These are phyloP conservation scores for Cytospora chrysosperma DNA, from an alignment of 2,329 filamentous ascomycete species.

Conservation along the genomic window DNA sequence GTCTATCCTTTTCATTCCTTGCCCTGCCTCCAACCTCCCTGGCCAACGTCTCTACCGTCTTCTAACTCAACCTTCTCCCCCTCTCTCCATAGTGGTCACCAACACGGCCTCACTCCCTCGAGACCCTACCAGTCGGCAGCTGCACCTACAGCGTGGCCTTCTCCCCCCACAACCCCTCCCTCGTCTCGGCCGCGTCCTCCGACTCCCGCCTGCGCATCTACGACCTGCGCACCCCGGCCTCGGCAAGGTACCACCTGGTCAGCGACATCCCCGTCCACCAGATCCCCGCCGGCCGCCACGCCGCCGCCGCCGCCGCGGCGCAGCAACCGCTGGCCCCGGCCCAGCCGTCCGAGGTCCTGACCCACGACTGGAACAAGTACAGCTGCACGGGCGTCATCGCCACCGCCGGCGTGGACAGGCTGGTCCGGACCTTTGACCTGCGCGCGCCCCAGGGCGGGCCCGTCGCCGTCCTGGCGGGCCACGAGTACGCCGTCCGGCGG, in stretches of 20 bases:
- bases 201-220: constrained; percentile 90
- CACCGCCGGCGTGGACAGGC: constrained; percentile 82
- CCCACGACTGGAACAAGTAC: constrained; percentile 99
- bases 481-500: constrained; percentile 86
- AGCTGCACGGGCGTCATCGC: constrained; percentile 73
- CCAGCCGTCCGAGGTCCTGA: constrained; percentile 79
- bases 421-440: constrained; percentile 88
- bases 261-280: constrained; percentile 81
- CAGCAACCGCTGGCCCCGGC: constrained; percentile 32
- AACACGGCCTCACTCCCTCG: constrained; percentile 68
- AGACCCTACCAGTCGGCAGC: constrained; percentile 84
- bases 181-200: constrained; percentile 83
- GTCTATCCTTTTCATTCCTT: too few relatives aligned
- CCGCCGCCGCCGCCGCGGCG: constrained; percentile 44
- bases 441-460: constrained; percentile 73
- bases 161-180: constrained; percentile 79
- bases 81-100: constrained; percentile 71
- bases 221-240: constrained; percentile 83
- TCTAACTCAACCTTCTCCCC: too few relatives aligned
- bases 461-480: constrained; percentile 71
- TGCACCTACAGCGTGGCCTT: constrained; percentile 95
- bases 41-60: too few relatives aligned
- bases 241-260: constrained; percentile 83
- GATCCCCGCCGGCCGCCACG: constrained; percentile 43
- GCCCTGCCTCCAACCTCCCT: too few relatives aligned